Percentiles rank a stretch among this genome's conserved stretches.
Evolutionary conservation across 495 filamentous ascomycete genomes (phyloP).

Genomic region (Penicillium antarcticum): DNA sequence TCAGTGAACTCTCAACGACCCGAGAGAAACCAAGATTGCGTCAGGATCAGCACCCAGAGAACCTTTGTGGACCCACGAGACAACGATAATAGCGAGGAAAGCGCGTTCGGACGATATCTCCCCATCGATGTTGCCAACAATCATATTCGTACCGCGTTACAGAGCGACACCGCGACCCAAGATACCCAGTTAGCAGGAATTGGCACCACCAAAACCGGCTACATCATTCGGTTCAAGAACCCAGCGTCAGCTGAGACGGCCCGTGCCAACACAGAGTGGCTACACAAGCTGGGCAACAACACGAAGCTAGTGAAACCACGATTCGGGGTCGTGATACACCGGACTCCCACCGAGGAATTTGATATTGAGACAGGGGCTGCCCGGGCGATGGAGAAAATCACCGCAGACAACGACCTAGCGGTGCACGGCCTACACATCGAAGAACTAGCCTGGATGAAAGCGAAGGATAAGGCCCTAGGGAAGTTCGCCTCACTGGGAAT

Average conservation of each 20-base stretch:
- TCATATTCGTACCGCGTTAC: constrained; percentile 13
- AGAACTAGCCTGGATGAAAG: constrained; percentile 22
- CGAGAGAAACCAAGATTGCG: constrained; percentile 7
- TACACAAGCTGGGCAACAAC: constrained; percentile 16
- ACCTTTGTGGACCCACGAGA: constrained; percentile 18
- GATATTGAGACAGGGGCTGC: constrained; percentile 8
- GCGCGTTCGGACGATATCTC: constrained; percentile 19
- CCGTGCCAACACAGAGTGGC: constrained; percentile 1
- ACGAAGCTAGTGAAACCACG: constrained; percentile 19
- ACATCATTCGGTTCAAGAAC: constrained; percentile 21
- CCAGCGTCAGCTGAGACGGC: constrained; percentile 14
- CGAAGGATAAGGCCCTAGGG: constrained; percentile 16
- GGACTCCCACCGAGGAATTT: constrained; percentile 21
- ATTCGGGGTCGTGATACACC: constrained; percentile 20
- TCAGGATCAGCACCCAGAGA: constrained; percentile 14
- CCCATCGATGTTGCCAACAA: constrained; percentile 10
- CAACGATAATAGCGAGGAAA: constrained; percentile 8
- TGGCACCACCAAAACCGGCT: constrained; percentile 19
- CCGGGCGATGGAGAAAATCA: constrained; percentile 18
- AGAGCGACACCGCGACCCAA: constrained; percentile 10
- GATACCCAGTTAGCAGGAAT: constrained; percentile 13
- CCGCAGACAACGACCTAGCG: constrained; percentile 18
- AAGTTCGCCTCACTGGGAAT: constrained; percentile 18
- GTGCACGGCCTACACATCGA: constrained; percentile 17
- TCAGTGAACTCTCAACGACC: not conserved